Evolutionary conservation across 23 red algal genomes (phyloP), one percentile per base, ranked within the genome.

Genomic region (Gracilaria vermiculophylla): DNA sequence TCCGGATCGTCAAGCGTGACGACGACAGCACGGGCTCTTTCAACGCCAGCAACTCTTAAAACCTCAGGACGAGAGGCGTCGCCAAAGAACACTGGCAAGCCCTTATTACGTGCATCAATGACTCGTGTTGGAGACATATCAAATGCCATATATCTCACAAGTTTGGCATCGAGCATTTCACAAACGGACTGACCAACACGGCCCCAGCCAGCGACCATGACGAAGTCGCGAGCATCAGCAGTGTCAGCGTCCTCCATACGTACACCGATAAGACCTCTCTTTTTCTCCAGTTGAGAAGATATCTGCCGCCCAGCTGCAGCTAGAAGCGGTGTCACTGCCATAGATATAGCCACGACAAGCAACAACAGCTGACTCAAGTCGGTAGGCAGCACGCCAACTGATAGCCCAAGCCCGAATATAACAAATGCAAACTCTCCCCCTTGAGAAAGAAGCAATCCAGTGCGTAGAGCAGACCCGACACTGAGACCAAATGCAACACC

Each of bases 401-500:
- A 57, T n/a, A 62, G 60, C 11, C 86, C 97, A 47, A 99, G 94
- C 11, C 87, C 92, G 44, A 94, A 95, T 19, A 99, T 88, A 37
- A 99, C 97, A 86, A 99, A 99, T 0, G 97, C 97, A 94, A 99
- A 99, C 78, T 99, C 97, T 35, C 97, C 97, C 16, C 97, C 97
- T 80, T 99, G 97, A 6, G 93, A 91, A 17, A 99, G 93, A 40
- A 99, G 78, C 43, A 99, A 72, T 23, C 97, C 97, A 1, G 94
- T 96, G 55, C 94, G 82, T 21, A 95, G 57, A 39, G 97, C 79
- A 29, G 89, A 91, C 33, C 88, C 93, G 47, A 95, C 87, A 67
- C 87, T 95, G 19, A 95, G 62, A 8, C 97, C 89, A 62, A 93
- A 95, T 0, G 89, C 73, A 37, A 92, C 79, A 39, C 81, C 88